A percentile compares a stretch with the other conserved stretches of the same genome.
Evolutionary conservation across 2,329 filamentous ascomycete species (phyloP).

Genomic region (Venturia asperata): DNA sequence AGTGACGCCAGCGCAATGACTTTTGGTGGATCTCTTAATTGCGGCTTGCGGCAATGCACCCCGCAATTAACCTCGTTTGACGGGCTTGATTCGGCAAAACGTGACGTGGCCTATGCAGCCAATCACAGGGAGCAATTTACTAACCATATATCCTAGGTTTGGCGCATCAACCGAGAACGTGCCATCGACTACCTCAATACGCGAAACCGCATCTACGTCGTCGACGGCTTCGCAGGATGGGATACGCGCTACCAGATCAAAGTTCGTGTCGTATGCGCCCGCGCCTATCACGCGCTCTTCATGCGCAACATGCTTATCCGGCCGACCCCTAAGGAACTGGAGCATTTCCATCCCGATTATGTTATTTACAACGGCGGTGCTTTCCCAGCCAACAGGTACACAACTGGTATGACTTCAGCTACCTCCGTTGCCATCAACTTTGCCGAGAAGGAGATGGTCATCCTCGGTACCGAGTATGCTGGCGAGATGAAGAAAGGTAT

Average conservation of each 20-base stretch:
- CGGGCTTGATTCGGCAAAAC: conserved; percentile 12
- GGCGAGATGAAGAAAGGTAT: conserved; percentile 98
- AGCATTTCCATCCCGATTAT: conserved; percentile 98
- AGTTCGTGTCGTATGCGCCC: conserved; percentile 95
- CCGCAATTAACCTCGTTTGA: conserved; percentile 12
- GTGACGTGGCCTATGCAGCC: conserved; percentile 1
- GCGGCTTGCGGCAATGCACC: conserved; percentile 15
- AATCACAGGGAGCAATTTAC: conserved; percentile 25
- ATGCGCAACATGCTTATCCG: conserved; percentile 99
- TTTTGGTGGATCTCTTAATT: conserved; percentile 5
- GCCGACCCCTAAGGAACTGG: conserved; percentile 80
- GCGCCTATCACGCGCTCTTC: conserved; percentile 98
- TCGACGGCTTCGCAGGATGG: conserved; percentile 97
- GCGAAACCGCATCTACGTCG: conserved; percentile 94
- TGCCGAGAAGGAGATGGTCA: conserved; percentile 99
- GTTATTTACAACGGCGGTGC: conserved; percentile 99
- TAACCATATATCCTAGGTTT: conserved; percentile 57
- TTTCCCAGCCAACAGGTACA: conserved; percentile 98
- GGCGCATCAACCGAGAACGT: conserved; percentile 99
- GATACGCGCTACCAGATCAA: conserved; percentile 97
- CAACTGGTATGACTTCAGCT: conserved; percentile 95
- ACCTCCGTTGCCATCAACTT: conserved; percentile 99
- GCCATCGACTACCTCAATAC: conserved; percentile 99
- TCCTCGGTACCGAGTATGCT: conserved; percentile 96
- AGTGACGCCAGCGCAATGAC: not conserved